Base-by-base conservation (phyloP, 2,329 filamentous ascomycete genomes). In the Neurospora sp. region DNA sequence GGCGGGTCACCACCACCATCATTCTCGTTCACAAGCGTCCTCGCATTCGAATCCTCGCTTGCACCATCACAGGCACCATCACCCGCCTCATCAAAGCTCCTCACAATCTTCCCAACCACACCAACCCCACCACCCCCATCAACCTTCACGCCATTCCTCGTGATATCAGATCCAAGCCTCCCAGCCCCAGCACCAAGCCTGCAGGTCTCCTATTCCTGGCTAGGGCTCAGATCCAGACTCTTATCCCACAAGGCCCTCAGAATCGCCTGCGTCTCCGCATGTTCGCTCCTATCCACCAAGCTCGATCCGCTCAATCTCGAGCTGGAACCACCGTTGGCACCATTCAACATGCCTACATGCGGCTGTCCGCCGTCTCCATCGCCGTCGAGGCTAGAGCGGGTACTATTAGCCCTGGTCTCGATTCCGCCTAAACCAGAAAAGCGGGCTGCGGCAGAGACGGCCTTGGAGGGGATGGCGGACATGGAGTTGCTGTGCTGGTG, bases 201-300 rank as follows among this genome's bases (percentile, higher is more conserved):
- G 52, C 52, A 62, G 69, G 75, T 70, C 71, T 73, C 73, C 78
- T 80, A 83, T 46, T 83, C 82, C 78, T 84, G 82, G 75, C 87
- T 89, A 38, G 84, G 84, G 74, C 85, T 85, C 70, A 89, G 78
- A 74, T 89, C 86, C 77, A 83, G 80, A 67, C 82, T 85, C 81
- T 86, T 89, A 66, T 90, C 87, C 88, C 88, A 90, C 67, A 90
- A 77, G 72, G 85, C 86, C 69, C 87, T 81, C 68, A 90, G 78
- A 62, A 89, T 74, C 4, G 84, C 80, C 1, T 83, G 79, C 0
- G 86, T 84, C 10, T 82, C 83, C 67, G 86, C 84, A 67, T 86
- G 84, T 36, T 84, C 84, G 28, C 83, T 81, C 3, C 79, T 80
- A n/a, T 84, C 84, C 0, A 82, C 81, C 2, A 84, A 78, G 69